A percentile compares a stretch with the other conserved stretches of the same genome.
Conservation (phyloP, 352 stramenopile genomes). For the Elongisporangium anandrum region DNA sequence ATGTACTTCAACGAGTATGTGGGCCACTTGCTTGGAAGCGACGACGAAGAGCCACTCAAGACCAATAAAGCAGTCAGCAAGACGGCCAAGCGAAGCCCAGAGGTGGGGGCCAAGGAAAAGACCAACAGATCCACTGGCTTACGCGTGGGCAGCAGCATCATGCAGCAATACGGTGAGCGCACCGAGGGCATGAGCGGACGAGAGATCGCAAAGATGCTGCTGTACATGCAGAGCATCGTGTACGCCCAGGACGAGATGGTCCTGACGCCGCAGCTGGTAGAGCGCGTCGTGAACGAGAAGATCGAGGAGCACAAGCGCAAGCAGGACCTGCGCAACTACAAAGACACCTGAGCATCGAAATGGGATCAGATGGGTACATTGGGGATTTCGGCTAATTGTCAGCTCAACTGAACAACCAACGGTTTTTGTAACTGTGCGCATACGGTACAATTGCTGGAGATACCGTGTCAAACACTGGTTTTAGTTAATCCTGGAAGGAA, state of each 20-base stretch:
- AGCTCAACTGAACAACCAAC: not conserved
- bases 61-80: not conserved
- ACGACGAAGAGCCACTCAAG: slow-evolving; percentile 1
- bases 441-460: not conserved
- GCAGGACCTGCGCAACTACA: slow-evolving; percentile 20
- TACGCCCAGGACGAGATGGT: slow-evolving; percentile 65
- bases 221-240: slow-evolving; percentile 81
- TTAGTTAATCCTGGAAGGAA: not conserved
- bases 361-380: slow-evolving; percentile 1
- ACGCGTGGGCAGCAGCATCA: slow-evolving; percentile 14
- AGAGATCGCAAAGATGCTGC: slow-evolving; percentile 87
- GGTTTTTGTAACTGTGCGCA: not conserved
- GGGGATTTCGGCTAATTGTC: not conserved
- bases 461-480: not conserved
- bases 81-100: not conserved
- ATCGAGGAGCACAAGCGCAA: slow-evolving; percentile 75
- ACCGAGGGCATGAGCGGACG: slow-evolving; percentile 79
- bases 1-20: slow-evolving; percentile 75
- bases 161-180: slow-evolving; percentile 43
- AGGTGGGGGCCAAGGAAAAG: not conserved
- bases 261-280: slow-evolving; percentile 42
- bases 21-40: slow-evolving; percentile 13
- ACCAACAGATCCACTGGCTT: slow-evolving; percentile 1
- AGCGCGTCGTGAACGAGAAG: slow-evolving; percentile 66
- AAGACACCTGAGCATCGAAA: slow-evolving; percentile 1